Evolutionary conservation across 768 basidiomycete genomes (phyloP).

Genomic region (Pisolithus orientalis): DNA sequence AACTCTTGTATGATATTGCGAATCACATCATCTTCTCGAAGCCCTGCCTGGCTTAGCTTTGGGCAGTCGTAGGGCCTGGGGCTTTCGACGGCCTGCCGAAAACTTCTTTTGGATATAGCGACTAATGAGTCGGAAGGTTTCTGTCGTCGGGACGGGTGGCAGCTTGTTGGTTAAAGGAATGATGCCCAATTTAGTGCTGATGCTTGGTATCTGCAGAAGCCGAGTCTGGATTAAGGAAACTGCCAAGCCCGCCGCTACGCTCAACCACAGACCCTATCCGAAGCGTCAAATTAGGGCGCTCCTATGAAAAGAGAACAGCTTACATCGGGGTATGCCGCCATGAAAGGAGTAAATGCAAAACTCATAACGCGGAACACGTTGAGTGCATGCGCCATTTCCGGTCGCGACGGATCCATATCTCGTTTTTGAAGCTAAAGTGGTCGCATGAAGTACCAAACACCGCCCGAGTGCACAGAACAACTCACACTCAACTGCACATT

Average conservation of each 20-base stretch:
- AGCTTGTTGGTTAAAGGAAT: constrained; percentile 10
- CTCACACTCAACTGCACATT: constrained; percentile 67
- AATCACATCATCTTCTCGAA: neutral
- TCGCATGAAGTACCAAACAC: neutral
- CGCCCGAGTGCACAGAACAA: neutral
- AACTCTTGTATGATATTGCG: neutral
- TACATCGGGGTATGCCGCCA: constrained; percentile 62
- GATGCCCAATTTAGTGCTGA: constrained; percentile 36
- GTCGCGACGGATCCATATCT: constrained; percentile 48
- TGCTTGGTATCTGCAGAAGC: constrained; percentile 35
- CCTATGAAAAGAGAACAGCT: constrained; percentile 18
- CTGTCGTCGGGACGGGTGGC: constrained; percentile 24
- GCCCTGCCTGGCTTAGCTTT: neutral
- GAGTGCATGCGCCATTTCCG: constrained; percentile 59
- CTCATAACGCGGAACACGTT: constrained; percentile 60
- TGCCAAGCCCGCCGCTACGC: constrained; percentile 46
- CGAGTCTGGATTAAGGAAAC: constrained; percentile 42
- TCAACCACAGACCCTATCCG: constrained; percentile 49
- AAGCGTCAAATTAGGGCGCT: constrained; percentile 1
- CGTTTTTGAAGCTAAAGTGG: constrained; percentile 37
- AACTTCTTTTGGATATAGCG: neutral
- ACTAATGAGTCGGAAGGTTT: constrained; percentile 8
- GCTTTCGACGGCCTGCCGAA: neutral
- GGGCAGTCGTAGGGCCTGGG: neutral
- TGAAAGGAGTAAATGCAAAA: constrained; percentile 43